Percentiles rank a stretch among this genome's conserved stretches.
These are phyloP conservation scores for Cyclocybe aegerita DNA, from an alignment of 768 basidiomycete genomes.

Conservation along the genomic window DNA sequence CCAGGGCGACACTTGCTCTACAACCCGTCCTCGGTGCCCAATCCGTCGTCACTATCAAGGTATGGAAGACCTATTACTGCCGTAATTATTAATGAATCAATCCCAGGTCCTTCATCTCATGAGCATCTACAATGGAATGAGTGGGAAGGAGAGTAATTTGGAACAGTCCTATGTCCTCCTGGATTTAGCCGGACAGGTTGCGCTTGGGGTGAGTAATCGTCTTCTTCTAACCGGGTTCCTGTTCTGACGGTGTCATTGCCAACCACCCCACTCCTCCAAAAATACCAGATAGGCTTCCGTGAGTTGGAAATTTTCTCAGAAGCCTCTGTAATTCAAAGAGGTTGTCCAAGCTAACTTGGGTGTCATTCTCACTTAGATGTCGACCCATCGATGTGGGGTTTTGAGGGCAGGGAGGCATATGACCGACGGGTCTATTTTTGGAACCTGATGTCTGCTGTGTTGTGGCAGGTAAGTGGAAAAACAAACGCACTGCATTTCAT, in stretches of 20 bases:
- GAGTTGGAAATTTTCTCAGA: slow-evolving; percentile 15
- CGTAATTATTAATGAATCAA: background rate
- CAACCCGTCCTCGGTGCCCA: slow-evolving; percentile 43
- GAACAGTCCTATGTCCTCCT: slow-evolving; percentile 46
- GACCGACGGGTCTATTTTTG: slow-evolving; percentile 56
- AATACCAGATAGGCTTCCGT: slow-evolving; percentile 43
- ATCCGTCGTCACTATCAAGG: slow-evolving; percentile 48
- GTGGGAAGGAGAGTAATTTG: slow-evolving; percentile 49
- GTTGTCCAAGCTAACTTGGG: slow-evolving; percentile 2
- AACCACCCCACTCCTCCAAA: no score
- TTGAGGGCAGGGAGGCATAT: slow-evolving; percentile 49
- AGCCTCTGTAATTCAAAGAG: background rate
- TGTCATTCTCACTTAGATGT: slow-evolving; percentile 32
- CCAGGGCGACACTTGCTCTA: slow-evolving; percentile 44
- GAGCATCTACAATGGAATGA: slow-evolving; percentile 55
- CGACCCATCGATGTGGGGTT: slow-evolving; percentile 51
- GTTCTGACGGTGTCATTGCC: background rate
- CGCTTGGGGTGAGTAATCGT: slow-evolving; percentile 37
- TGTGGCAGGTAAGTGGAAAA: slow-evolving; percentile 45
- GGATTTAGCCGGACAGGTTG: slow-evolving; percentile 47
- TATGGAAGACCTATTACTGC: slow-evolving; percentile 5
- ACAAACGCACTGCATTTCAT: no score
- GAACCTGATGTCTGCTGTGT: slow-evolving; percentile 45
- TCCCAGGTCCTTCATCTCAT: slow-evolving; percentile 47
- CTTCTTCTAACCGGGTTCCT: slow-evolving; percentile 3